These are phyloP conservation scores for Rostrohypoxylon terebratum DNA, from an alignment of 495 filamentous ascomycete species.

Conservation along the genomic window DNA sequence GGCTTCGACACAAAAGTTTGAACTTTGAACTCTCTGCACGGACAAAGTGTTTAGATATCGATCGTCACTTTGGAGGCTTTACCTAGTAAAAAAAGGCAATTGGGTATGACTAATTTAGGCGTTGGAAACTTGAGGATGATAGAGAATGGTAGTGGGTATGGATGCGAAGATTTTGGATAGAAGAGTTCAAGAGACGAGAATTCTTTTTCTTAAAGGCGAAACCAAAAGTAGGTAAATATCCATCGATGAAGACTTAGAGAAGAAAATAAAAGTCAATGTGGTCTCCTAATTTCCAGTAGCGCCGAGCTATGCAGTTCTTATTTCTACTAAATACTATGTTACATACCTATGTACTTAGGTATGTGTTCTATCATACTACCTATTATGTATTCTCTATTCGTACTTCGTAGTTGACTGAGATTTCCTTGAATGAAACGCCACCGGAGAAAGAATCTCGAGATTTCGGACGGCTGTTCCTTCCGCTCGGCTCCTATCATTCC, in stretches of 20 bases:
- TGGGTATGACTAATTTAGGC: neutral
- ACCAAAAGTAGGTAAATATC: neutral
- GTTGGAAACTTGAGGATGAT: neutral
- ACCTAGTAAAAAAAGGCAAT: neutral
- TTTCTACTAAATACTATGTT: too few relatives aligned
- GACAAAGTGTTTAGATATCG: conserved; percentile 9
- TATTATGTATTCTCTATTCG: neutral
- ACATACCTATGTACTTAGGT: too few relatives aligned
- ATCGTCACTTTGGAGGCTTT: conserved; percentile 6
- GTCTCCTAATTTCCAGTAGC: conserved; percentile 31
- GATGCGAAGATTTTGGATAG: neutral
- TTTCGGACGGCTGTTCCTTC: neutral
- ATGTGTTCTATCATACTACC: too few relatives aligned
- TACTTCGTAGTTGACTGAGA: conserved; percentile 8
- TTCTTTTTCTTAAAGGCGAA: conserved; percentile 15
- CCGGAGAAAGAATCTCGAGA: conserved; percentile 18
- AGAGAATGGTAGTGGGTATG: conserved; percentile 1
- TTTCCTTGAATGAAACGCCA: conserved; percentile 5
- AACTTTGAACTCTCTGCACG: conserved; percentile 1
- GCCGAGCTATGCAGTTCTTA: conserved; percentile 23
- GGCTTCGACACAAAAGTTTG: neutral
- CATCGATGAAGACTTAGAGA: neutral
- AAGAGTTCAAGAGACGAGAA: conserved; percentile 10
- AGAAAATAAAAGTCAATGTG: conserved; percentile 16
- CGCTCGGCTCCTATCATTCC: conserved; percentile 10